Evolutionary conservation across 2,329 filamentous ascomycete species (phyloP).

Genomic region (Sporothrix protearum): DNA sequence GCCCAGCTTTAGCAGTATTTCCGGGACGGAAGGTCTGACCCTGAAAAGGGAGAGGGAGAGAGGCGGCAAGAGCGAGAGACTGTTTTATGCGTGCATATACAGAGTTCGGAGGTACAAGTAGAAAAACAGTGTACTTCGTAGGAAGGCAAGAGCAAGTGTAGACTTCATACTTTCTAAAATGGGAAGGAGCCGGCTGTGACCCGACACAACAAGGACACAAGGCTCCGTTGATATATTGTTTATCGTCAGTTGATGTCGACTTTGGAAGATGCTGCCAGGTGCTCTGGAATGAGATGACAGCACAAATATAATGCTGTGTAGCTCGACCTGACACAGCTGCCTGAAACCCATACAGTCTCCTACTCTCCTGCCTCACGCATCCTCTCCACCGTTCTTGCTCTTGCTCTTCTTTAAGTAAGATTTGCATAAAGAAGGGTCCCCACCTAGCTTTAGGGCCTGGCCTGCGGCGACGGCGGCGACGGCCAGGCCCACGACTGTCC

Average conservation of each 20-base stretch:
- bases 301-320: background rate
- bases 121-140: background rate
- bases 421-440: slow-evolving; percentile 19
- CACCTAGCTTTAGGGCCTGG: slow-evolving; percentile 10
- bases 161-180: background rate
- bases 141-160: background rate
- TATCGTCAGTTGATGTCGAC: background rate
- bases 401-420: slow-evolving; percentile 14
- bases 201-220: background rate
- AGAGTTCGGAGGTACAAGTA: background rate
- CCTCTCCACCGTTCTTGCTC: background rate
- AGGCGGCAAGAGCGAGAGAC: background rate
- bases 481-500: background rate
- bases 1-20: background rate
- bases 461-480: background rate
- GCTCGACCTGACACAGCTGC: slow-evolving; percentile 19
- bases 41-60: background rate
- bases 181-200: background rate
- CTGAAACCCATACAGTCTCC: slow-evolving; percentile 17
- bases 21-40: background rate
- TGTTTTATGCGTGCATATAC: background rate
- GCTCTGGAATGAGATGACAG: background rate
- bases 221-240: background rate
- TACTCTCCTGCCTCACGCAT: background rate
- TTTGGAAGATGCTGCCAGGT: background rate